phyloP scores from a whole-genome alignment of 2,329 filamentous ascomycete species.

The Pseudopithomyces chartarum region DNA sequence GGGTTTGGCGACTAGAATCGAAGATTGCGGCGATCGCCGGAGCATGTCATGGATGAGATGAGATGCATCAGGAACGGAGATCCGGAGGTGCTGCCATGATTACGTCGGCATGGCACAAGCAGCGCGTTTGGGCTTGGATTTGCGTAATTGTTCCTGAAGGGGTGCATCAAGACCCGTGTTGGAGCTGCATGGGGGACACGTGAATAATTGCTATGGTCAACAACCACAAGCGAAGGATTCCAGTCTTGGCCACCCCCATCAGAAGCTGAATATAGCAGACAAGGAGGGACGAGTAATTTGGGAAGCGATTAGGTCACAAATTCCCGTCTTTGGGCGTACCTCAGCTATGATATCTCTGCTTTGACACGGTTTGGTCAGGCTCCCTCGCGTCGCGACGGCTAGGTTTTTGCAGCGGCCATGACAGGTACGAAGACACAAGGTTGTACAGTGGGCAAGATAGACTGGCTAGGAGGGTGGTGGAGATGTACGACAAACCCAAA shows the following conservation, averaged over 20 bases:
- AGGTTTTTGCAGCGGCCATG: too few relatives aligned
- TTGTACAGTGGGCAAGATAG: constrained; percentile 13
- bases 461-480: constrained; percentile 8
- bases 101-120: neutral
- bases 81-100: neutral
- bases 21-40: neutral
- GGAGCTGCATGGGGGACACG: too few relatives aligned
- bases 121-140: neutral
- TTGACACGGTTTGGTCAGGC: too few relatives aligned
- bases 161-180: neutral
- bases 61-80: neutral
- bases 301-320: too few relatives aligned
- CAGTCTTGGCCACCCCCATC: too few relatives aligned
- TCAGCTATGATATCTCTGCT: too few relatives aligned
- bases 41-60: neutral
- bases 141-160: neutral
- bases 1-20: constrained; percentile 2
- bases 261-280: too few relatives aligned
- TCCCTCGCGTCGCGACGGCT: too few relatives aligned
- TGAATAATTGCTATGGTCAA: too few relatives aligned
- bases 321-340: too few relatives aligned
- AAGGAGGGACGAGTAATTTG: too few relatives aligned
- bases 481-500: constrained; percentile 17
- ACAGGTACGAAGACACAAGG: constrained; percentile 1
- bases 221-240: too few relatives aligned